phyloP scores from a whole-genome alignment of 371 early-diverging fungal genomes.

The Rhizomucor miehei region DNA sequence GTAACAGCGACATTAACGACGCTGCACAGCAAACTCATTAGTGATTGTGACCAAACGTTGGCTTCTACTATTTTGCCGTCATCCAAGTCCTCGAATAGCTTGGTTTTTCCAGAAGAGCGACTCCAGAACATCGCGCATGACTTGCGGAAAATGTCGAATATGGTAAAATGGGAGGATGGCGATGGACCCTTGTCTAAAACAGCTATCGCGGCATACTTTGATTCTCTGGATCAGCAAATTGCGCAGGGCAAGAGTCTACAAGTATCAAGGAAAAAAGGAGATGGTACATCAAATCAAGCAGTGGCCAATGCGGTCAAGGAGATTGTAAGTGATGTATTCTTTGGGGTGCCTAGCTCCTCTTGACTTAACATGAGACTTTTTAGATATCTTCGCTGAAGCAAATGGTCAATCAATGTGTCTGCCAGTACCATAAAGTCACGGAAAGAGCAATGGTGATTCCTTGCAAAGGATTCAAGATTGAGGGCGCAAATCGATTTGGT shows the following conservation, averaged over 20 bases:
- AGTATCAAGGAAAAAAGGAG: not conserved
- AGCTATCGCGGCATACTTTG: conserved; percentile 6
- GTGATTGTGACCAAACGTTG: conserved; percentile 35
- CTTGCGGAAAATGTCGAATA: conserved; percentile 42
- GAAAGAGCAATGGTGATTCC: conserved; percentile 26
- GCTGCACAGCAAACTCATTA: conserved; percentile 38
- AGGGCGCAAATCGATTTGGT: conserved; percentile 20
- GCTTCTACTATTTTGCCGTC: conserved; percentile 12
- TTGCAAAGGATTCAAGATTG: conserved; percentile 25
- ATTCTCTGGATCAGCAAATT: conserved; percentile 9
- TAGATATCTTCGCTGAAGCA: conserved; percentile 19
- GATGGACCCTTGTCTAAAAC: conserved; percentile 9
- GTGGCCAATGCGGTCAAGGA: conserved; percentile 24
- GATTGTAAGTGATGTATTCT: conserved; percentile 18
- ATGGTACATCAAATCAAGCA: conserved; percentile 5
- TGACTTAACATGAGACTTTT: not conserved
- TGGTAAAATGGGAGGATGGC: conserved; percentile 37
- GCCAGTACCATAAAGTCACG: conserved; percentile 16
- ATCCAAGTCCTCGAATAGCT: conserved; percentile 1
- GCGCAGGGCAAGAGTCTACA: conserved; percentile 1
- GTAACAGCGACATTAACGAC: conserved; percentile 42
- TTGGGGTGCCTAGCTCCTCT: not conserved
- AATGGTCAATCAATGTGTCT: conserved; percentile 20
- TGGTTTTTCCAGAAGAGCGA: conserved; percentile 25
- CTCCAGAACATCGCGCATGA: conserved; percentile 26